A percentile compares a stretch with the other conserved stretches of the same genome.
phyloP scores from a whole-genome alignment of 805 yeast genomes.

The Zygoascus tannicola region DNA sequence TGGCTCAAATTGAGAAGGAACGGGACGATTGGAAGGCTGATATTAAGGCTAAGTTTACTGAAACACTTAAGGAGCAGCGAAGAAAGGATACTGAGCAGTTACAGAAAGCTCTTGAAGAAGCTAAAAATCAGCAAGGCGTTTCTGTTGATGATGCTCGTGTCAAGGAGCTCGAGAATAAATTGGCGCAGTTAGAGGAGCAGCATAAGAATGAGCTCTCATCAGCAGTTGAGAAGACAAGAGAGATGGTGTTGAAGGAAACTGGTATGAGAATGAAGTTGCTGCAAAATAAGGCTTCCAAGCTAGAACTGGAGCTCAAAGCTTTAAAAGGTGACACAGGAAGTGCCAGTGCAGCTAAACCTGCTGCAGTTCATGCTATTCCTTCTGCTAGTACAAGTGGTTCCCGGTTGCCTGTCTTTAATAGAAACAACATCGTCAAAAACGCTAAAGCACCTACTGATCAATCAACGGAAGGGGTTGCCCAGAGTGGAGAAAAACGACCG shows the following conservation, averaged over 20 bases:
- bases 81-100: conserved; percentile 20
- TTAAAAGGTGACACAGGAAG: not conserved
- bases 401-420: not conserved
- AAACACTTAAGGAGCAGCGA: conserved; percentile 29
- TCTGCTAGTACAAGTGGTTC: conserved; percentile 1
- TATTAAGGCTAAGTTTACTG: conserved; percentile 15
- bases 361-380: not conserved
- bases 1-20: conserved; percentile 15
- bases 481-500: conserved; percentile 10
- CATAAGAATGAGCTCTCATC: conserved; percentile 35
- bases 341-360: not conserved
- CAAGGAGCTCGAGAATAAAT: conserved; percentile 1
- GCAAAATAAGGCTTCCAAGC: conserved; percentile 43
- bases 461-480: conserved; percentile 13
- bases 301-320: conserved; percentile 33
- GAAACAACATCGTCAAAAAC: not conserved
- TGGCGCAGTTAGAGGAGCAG: conserved; percentile 34
- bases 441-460: conserved; percentile 17
- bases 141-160: not conserved
- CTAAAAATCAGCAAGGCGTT: not conserved
- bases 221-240: conserved; percentile 11
- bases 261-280: conserved; percentile 50
- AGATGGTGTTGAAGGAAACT: conserved; percentile 40
- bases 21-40: conserved; percentile 13
- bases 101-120: conserved; percentile 1